Base-by-base conservation (phyloP, 2,329 filamentous ascomycete species). In the Sporothrix mexicana region DNA sequence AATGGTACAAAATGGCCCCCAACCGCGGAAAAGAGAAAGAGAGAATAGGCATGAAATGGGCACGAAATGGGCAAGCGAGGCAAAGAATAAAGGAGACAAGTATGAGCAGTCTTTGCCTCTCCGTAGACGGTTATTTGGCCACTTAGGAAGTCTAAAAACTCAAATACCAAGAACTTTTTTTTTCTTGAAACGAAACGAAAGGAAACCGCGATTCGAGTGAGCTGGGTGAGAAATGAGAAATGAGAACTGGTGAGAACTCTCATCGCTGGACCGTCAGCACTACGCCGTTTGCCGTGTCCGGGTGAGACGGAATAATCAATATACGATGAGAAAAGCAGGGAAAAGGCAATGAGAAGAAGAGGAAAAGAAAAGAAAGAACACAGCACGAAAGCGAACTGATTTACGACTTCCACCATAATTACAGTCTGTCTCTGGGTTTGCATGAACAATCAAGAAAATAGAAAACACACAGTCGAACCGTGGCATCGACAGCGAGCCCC, bases 211-310 rank as follows among this genome's bases (percentile, higher is more conserved):
- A 36, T 36, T 36, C 30, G 30, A 4, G 3, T 2, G 30, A 36
- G 30, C 30, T 36, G 30, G 30, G 30, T 36, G 30, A 36, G 30
- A 36, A 30, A n/a, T n/a, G n/a, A n/a, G n/a, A n/a, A 36, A 36
- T 36, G 30, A 64, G 41, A 12, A 64, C 30, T n/a, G 59, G 59
- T 64, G 59, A 64, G 59, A 64, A 64, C 59, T 64, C 59, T 20
- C 59, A 64, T 20, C 59, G n/a, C 17, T 36, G 30, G 30, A 5
- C 17, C 36, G 59, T 64, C 36, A 43, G 59, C 36, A 45, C 59
- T 64, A 43, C 57, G 30, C 25, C 57, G 30, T 36, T 43, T 20
- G n/a, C 36, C 23, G 59, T 55, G 59, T 36, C 7, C 36, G 30
- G 30, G 30, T 36, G 30, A 36, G 30, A 36, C 30, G 30, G 30